Evolutionary conservation across 2,329 filamentous ascomycete genomes (phyloP), one percentile per base, ranked within the genome.

Genomic region (Lecanosticta acicola): DNA sequence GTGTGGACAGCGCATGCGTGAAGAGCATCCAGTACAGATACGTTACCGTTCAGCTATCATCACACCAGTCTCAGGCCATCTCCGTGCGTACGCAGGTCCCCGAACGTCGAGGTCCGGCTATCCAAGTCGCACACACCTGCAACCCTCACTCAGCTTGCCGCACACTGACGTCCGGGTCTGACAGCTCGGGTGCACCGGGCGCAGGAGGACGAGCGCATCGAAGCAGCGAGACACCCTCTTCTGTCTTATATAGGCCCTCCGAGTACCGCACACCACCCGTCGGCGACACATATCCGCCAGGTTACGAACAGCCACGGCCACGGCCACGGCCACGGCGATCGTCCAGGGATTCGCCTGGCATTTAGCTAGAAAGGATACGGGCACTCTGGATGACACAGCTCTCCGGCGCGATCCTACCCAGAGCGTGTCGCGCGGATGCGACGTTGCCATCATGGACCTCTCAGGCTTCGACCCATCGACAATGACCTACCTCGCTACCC

Each of bases 401-500:
- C 17, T 26, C 39, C 16, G 16, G 38, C 34, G 41, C 48, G 14
- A 50, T 47, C 43, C 49, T 45, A 41, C 45, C 41, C 5, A 19
- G 29, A 26, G 32, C 39, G 40, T 43, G 29, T 41, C 36, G 53
- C 43, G 48, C 45, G 36, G 42, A 54, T 54, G 54, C 53, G 46
- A 48, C 48, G 47, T 44, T 46, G 55, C 57, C 44, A 49, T 21
- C 44, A 59, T 60, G 55, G 54, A 62, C 41, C 45, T 53, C 43
- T 52, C 57, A 7, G 50, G 57, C 40, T 62, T 63, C 54, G 60
- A 63, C 42, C 54, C 60, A 39, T 53, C 58, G 32, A 61, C 60
- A 37, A 80, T 82, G 78, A 76, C 77, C 58, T 83, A 81, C 59
- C 66, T 81, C 66, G 72, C 75, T 45, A 75, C 73, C 55, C 75